Base-by-base conservation (phyloP, 306 rosid species). In the Pyrus pyrifolia region DNA sequence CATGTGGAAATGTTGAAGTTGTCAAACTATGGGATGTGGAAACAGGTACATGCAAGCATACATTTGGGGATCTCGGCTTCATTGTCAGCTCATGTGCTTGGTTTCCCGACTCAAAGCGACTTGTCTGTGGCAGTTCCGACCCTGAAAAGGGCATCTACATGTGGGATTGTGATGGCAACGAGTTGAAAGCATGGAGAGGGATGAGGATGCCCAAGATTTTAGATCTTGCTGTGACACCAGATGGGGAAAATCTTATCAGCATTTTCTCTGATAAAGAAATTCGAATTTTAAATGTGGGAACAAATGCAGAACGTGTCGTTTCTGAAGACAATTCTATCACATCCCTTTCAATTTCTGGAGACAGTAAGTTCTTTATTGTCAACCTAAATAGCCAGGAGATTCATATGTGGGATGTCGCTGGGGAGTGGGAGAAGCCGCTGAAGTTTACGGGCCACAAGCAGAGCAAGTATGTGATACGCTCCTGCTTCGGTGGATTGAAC, bases 11-110 rank as follows among this genome's bases (percentile, higher is more conserved):
- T 78, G 78, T 65, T 4, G 97, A 95, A 86, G 98, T 89, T 73
- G 86, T 95, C 77, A 95, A 90, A 86, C 90, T 92, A 76, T 95
- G 97, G 96, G 97, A 95, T 75, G 91, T 88, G 76, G 95, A 95
- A 86, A 87, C 96, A 81, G 96, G 98, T 81, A 85, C 88, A 80
- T 86, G 96, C 89, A 90, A 78, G 86, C 96, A 89, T 84, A 95
- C 97, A 77, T 92, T 92, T 83, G 92, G 90, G 78, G 86, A 83
- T 84, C 81, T 67, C 80, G 91, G 85, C 88, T 92, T 92, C 80
- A 85, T 84, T 79, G 93, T 95, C 80, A 93, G 96, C 93, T 92
- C 97, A 59, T 95, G 97, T 76, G 98, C 97, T 74, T 93, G 98
- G 98, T 90, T 91, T 90, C 97, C 97, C 4, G 86, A 90, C 88